phyloP scores from a whole-genome alignment of 106 monocot genomes.

The Xerophyta viscosa region DNA sequence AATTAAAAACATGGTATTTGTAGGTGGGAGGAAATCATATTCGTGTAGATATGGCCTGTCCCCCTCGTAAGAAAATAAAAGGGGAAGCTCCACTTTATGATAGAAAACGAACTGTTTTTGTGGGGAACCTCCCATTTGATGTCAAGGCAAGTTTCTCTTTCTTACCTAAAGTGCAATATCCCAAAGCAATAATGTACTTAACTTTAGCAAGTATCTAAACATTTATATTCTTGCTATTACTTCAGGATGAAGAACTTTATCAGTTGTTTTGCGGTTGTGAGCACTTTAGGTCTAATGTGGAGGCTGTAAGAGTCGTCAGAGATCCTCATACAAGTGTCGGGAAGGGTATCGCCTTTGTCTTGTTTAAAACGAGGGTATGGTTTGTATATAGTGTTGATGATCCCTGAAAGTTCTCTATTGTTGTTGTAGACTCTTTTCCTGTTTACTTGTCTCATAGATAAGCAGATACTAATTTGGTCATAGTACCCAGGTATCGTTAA shows the following conservation, averaged over 20 bases:
- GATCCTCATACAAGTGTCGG: constrained; percentile 84
- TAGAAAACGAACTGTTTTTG: constrained; percentile 83
- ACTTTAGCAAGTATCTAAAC: no score
- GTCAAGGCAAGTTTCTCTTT: constrained; percentile 51
- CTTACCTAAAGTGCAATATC: background rate
- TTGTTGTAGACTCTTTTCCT: background rate
- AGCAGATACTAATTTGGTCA: background rate
- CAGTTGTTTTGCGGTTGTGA: constrained; percentile 52
- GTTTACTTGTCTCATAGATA: background rate
- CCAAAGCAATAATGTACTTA: no score
- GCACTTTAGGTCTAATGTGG: constrained; percentile 40
- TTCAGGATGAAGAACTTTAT: constrained; percentile 94
- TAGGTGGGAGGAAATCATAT: constrained; percentile 90
- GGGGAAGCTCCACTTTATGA: constrained; percentile 75
- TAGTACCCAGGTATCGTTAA: background rate
- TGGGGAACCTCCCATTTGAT: constrained; percentile 95
- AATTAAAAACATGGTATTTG: constrained; percentile 4
- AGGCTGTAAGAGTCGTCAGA: constrained; percentile 85
- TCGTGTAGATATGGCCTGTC: constrained; percentile 91
- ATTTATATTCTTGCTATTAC: constrained; percentile 2
- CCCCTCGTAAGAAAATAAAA: constrained; percentile 87
- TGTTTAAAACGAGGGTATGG: constrained; percentile 95
- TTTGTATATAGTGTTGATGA: background rate
- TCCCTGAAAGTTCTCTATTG: background rate
- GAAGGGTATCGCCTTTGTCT: constrained; percentile 89